Evolutionary conservation across 305 asterid species (phyloP).

Genomic region (Fraxinus nigra): DNA sequence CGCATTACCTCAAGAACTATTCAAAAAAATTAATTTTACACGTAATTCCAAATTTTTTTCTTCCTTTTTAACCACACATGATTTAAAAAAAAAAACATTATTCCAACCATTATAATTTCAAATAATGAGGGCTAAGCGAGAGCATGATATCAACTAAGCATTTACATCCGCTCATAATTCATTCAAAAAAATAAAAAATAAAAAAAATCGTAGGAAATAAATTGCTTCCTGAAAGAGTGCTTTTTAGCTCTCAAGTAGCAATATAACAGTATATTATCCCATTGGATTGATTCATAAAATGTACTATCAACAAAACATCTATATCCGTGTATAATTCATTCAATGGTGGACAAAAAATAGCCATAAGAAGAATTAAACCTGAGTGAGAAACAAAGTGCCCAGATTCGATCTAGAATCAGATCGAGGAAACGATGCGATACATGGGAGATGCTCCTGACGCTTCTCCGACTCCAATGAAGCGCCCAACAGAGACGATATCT

Average conservation of each 20-base stretch:
- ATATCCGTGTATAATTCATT: background rate
- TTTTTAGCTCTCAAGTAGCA: background rate
- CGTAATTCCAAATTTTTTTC: too few species aligned
- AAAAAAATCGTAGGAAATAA: too few species aligned
- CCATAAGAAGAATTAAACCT: slow-evolving; percentile 22
- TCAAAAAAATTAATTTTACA: background rate
- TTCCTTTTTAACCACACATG: too few species aligned
- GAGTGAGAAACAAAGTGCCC: slow-evolving; percentile 13
- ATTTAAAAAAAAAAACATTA: too few species aligned
- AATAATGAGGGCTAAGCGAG: too few species aligned
- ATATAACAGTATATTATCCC: background rate
- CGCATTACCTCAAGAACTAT: background rate
- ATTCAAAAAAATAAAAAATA: too few species aligned
- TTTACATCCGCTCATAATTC: background rate
- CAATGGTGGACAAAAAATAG: background rate
- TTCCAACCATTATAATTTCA: background rate
- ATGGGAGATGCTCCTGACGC: slow-evolving; percentile 1
- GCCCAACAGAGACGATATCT: slow-evolving; percentile 32
- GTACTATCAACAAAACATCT: background rate
- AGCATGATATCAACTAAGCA: too few species aligned
- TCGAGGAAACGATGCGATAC: slow-evolving; percentile 36
- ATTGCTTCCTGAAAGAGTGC: too few species aligned
- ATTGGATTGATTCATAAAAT: background rate
- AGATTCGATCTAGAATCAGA: slow-evolving; percentile 27
- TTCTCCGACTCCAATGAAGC: slow-evolving; percentile 28